These are phyloP conservation scores for Solanum lycopersicoides DNA, from an alignment of 257 asterid genomes.

Conservation along the genomic window DNA sequence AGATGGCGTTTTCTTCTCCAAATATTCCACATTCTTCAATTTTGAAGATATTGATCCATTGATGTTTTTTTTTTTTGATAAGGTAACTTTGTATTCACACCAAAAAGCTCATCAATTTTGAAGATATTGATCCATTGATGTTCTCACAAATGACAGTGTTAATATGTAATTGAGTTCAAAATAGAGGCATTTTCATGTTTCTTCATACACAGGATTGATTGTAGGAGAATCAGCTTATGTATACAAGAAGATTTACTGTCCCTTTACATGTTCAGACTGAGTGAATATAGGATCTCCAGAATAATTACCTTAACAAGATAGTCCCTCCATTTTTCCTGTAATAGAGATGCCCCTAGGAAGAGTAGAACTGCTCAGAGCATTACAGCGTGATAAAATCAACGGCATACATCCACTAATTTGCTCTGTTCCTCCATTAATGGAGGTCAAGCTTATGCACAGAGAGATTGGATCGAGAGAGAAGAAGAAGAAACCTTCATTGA, in stretches of 20 bases:
- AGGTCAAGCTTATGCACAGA: too few relatives aligned
- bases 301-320: neutral
- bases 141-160: neutral
- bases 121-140: neutral
- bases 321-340: neutral
- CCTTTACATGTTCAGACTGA: neutral
- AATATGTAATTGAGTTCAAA: neutral
- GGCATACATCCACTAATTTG: too few relatives aligned
- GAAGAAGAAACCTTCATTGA: too few relatives aligned
- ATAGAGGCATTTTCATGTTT: neutral
- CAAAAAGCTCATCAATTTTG: too few relatives aligned
- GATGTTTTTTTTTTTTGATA: too few relatives aligned
- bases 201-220: neutral
- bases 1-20: constrained; percentile 94
- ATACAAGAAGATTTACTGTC: neutral
- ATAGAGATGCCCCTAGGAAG: neutral
- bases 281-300: neutral
- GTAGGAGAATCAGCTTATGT: neutral
- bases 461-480: too few relatives aligned
- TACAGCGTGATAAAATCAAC: neutral
- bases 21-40: constrained; percentile 41
- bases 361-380: neutral
- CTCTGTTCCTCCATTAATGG: too few relatives aligned
- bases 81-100: too few relatives aligned
- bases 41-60: neutral